Evolutionary conservation across 2,329 filamentous ascomycete species (phyloP), one percentile per base, ranked within the genome.

Genomic region (Ophiostoma ips): DNA sequence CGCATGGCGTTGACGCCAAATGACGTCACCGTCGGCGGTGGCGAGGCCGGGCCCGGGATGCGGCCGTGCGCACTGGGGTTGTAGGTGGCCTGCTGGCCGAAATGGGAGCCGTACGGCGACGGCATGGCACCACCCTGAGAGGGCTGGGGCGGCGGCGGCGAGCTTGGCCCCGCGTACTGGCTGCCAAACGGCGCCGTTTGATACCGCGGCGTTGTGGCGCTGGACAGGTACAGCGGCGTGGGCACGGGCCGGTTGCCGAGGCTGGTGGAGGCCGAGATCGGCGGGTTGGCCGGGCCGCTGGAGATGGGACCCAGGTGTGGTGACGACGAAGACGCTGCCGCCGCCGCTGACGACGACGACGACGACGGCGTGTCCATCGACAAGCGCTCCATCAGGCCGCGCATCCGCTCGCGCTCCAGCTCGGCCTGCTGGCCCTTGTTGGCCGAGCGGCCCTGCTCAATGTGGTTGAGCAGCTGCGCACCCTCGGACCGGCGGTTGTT

Each of bases 311-410:
- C 37, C 37, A 41, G 9, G 19, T 28, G 37, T 19, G 37, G 40
- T 21, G 24, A 18, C 35, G 7, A 8, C 35, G 5, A 4, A 4
- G 35, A n/a, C 9, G 15, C 13, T 0, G 16, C 12, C 6, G 75
- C 57, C 16, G 66, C 11, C 55, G 62, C 60, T 19, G 60, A 64
- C n/a, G 68, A 63, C 21, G 65, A 63, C 19, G 65, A 60, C 36
- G 72, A 65, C 44, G 67, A 66, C 2, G 72, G 68, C 44, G 75
- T 70, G n/a, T 90, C 87, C 68, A 95, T 83, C 1, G 88, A 89
- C 80, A 96, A 90, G 49, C 89, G 80, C 61, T 95, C 89, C 92
- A 98, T 96, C 37, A 98, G 71, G 38, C 85, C 84, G 51, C 86
- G 81, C 50, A 98, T 69, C 50, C 90, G 79, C 60, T 94, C 87